phyloP scores from a whole-genome alignment of 2,329 filamentous ascomycete species.

The Fusarium neocosmosporiellum region DNA sequence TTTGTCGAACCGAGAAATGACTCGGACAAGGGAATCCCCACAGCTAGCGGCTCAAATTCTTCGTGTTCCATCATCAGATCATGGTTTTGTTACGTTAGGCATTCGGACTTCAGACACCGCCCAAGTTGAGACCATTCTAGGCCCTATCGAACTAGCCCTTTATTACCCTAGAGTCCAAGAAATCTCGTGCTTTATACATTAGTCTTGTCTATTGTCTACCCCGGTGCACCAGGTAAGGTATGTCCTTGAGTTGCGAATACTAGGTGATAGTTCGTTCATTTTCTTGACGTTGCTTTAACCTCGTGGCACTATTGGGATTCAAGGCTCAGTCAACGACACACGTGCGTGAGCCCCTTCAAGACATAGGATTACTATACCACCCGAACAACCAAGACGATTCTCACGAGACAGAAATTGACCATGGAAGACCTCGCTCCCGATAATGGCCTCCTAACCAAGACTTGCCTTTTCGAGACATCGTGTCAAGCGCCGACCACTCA shows the following conservation, averaged over 20 bases:
- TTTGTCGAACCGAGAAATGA: not conserved
- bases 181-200: not conserved
- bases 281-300: not conserved
- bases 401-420: too few species aligned
- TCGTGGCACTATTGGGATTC: not conserved
- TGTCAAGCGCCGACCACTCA: constrained; percentile 16
- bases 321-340: not conserved
- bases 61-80: not conserved
- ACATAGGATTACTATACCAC: not conserved
- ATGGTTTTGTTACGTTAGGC: not conserved
- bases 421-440: not conserved
- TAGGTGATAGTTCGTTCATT: not conserved
- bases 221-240: not conserved
- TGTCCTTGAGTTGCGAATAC: not conserved
- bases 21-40: not conserved
- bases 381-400: not conserved
- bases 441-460: not conserved
- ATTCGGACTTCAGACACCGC: not conserved
- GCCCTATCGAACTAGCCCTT: not conserved
- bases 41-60: not conserved
- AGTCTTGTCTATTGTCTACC: not conserved
- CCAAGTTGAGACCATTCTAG: not conserved
- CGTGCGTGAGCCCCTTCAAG: not conserved
- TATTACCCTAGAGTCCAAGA: not conserved
- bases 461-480: constrained; percentile 22